Percentiles rank a stretch among this genome's conserved stretches.
These are phyloP conservation scores for Pharus latifolius DNA, from an alignment of 176 grass and related monocot genomes.

Conservation along the genomic window DNA sequence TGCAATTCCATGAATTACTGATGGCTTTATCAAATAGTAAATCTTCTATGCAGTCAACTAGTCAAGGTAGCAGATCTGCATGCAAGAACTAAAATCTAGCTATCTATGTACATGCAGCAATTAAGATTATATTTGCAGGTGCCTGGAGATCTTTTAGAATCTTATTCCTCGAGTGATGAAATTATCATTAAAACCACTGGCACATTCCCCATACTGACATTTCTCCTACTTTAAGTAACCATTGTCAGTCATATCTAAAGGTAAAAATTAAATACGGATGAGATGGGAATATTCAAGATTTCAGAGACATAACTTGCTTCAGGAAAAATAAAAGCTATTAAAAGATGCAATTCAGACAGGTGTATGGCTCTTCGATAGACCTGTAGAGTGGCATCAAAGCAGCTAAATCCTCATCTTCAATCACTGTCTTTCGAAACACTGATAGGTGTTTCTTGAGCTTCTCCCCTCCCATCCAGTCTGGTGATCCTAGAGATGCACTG, in stretches of 20 bases:
- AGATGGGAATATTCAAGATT: neutral
- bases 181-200: neutral
- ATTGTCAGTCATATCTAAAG: neutral
- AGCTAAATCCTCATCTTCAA: conserved; percentile 30
- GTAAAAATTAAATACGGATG: neutral
- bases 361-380: conserved; percentile 13
- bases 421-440: conserved; percentile 22
- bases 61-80: neutral
- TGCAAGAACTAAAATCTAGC: neutral
- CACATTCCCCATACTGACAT: neutral
- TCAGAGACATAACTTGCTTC: neutral
- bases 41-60: neutral
- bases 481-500: conserved; percentile 7
- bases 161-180: neutral
- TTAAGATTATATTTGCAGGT: neutral
- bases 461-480: conserved; percentile 73
- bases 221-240: neutral
- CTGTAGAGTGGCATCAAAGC: conserved; percentile 76
- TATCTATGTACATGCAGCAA: neutral
- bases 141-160: neutral
- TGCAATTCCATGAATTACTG: neutral
- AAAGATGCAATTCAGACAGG: neutral
- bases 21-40: neutral
- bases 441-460: conserved; percentile 27
- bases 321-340: neutral